phyloP scores from a whole-genome alignment of 2,329 filamentous ascomycete species.

The Fusarium domesticum region DNA sequence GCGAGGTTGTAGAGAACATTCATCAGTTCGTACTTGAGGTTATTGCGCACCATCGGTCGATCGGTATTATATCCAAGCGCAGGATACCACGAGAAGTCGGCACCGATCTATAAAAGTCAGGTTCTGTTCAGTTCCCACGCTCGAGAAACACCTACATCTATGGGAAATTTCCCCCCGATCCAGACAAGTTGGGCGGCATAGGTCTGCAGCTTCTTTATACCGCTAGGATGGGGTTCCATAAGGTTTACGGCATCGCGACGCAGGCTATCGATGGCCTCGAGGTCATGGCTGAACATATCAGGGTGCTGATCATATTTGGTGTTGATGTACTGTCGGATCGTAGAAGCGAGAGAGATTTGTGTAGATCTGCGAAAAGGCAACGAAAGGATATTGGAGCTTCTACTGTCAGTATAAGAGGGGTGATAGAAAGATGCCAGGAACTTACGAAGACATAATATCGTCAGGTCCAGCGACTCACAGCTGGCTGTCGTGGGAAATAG shows the following conservation, averaged over 20 bases:
- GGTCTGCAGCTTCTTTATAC: constrained; percentile 80
- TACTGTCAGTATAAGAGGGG: constrained; percentile 2
- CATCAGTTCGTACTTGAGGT: constrained; percentile 78
- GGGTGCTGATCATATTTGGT: constrained; percentile 98
- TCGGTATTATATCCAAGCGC: constrained; percentile 86
- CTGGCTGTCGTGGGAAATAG: neutral
- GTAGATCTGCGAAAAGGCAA: constrained; percentile 87
- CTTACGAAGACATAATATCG: constrained; percentile 31
- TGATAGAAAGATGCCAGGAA: neutral
- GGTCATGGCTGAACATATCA: constrained; percentile 90
- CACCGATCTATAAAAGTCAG: constrained; percentile 65
- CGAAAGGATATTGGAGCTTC: constrained; percentile 60
- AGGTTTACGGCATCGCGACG: constrained; percentile 85
- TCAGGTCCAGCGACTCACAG: neutral
- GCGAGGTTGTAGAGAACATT: constrained; percentile 93
- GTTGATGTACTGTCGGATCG: constrained; percentile 93
- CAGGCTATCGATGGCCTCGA: constrained; percentile 77
- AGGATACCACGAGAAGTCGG: constrained; percentile 95
- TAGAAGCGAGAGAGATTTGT: constrained; percentile 71
- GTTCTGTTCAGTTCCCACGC: constrained; percentile 1
- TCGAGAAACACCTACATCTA: constrained; percentile 61
- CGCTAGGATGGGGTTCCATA: constrained; percentile 81
- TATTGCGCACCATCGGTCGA: constrained; percentile 64
- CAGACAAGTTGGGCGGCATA: constrained; percentile 93
- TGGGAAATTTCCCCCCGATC: constrained; percentile 92